These are phyloP conservation scores for Metschnikowia lochheadii DNA, from an alignment of 805 yeast species.

Conservation along the genomic window DNA sequence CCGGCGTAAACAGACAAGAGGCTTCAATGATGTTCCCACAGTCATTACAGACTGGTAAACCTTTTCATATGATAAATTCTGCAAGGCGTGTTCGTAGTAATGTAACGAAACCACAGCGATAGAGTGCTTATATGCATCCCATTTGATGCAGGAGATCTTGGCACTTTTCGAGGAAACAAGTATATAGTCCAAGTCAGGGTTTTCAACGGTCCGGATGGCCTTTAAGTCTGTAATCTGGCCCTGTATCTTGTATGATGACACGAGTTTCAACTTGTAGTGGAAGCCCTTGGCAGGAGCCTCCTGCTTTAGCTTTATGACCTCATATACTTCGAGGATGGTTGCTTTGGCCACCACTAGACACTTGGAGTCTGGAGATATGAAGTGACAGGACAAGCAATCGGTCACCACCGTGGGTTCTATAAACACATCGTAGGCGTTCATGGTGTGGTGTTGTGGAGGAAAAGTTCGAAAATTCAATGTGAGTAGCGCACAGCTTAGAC, in stretches of 20 bases:
- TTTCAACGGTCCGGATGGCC: constrained; percentile 45
- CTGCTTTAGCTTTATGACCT: constrained; percentile 28
- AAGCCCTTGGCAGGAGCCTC: constrained; percentile 15
- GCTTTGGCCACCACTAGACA: constrained; percentile 71
- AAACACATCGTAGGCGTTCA: constrained; percentile 80
- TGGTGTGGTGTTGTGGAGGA: constrained; percentile 21
- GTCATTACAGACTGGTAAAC: constrained; percentile 43
- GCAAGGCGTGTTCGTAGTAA: constrained; percentile 72
- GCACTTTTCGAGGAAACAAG: constrained; percentile 68
- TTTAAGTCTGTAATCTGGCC: constrained; percentile 64
- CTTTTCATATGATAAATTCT: constrained; percentile 44
- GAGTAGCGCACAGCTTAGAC: not conserved
- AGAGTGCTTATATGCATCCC: constrained; percentile 53
- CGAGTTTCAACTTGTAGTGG: constrained; percentile 27
- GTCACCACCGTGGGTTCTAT: constrained; percentile 71
- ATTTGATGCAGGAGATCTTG: constrained; percentile 69
- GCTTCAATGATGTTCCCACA: constrained; percentile 54
- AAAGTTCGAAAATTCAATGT: constrained; percentile 1
- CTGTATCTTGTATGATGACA: constrained; percentile 65
- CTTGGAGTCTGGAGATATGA: constrained; percentile 39
- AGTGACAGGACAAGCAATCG: constrained; percentile 52
- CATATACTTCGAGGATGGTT: constrained; percentile 60
- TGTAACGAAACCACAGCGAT: constrained; percentile 79
- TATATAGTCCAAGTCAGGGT: constrained; percentile 52
- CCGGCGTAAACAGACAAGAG: constrained; percentile 55